Conservation (phyloP, 2,329 filamentous ascomycete genomes). For the Epichloe aotearoae region DNA sequence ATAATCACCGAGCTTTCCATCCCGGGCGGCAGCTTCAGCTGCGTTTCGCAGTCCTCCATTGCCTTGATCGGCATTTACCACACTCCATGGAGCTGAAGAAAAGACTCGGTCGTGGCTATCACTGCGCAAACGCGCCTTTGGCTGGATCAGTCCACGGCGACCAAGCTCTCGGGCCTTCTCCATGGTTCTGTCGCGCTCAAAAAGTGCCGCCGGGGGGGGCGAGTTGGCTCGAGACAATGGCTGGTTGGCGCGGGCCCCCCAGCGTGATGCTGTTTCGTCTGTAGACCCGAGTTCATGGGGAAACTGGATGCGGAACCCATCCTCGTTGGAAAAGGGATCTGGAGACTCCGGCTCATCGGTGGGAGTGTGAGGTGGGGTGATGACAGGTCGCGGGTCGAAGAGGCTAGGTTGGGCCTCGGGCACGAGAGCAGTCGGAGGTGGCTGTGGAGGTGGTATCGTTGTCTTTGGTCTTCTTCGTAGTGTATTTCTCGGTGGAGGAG, state of each 20-base stretch:
- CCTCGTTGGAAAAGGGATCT: constrained; percentile 43
- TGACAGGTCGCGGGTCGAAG: constrained; percentile 33
- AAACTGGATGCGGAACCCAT: constrained; percentile 44
- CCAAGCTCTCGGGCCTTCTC: constrained; percentile 46
- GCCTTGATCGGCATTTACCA: constrained; percentile 77
- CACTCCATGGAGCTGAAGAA: constrained; percentile 66
- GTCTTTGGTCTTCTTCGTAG: constrained; percentile 17
- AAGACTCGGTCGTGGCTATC: constrained; percentile 58
- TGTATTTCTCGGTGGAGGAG: constrained; percentile 26
- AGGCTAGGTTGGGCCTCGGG: constrained; percentile 36
- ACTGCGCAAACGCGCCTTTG: constrained; percentile 36
- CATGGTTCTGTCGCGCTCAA: constrained; percentile 49
- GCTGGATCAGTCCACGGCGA: constrained; percentile 44
- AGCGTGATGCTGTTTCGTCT: constrained; percentile 63
- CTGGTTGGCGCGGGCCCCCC: constrained; percentile 65
- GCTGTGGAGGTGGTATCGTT: constrained; percentile 15
- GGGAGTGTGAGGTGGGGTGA: constrained; percentile 43
- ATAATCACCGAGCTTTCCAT: constrained; percentile 57
- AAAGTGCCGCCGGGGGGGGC: constrained; percentile 61
- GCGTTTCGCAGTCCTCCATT: constrained; percentile 89
- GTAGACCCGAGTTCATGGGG: constrained; percentile 42
- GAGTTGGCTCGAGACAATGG: constrained; percentile 63
- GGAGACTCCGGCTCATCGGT: constrained; percentile 30
- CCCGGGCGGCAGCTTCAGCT: constrained; percentile 60
- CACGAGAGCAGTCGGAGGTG: constrained; percentile 10